Evolutionary conservation across 345 rosid genomes (phyloP), one percentile per base, ranked within the genome.

Genomic region (Populus pruinosa): DNA sequence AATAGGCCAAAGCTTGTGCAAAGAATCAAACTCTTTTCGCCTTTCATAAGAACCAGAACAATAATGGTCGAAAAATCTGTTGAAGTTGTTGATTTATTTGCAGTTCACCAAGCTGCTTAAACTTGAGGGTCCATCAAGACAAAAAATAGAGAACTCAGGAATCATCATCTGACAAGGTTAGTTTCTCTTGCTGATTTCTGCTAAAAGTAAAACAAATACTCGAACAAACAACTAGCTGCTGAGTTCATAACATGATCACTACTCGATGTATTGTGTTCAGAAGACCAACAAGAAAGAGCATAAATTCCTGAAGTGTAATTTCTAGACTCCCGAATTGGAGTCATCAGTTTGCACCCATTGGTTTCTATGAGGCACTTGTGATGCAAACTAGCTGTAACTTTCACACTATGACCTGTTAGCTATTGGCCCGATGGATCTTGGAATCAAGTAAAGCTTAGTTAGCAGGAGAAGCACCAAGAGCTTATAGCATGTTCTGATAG

Each of bases 21-120:
- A 39, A 39, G 43, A 39, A 39, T 47, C 55, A 0, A 74, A 33
- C 44, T 33, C 27, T 77, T 63, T 68, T 77, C 47, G 35, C 49
- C 69, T 33, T 33, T 36, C 53, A 43, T 50, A 36, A 70, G 16
- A 36, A 71, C 17, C 62, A 35, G 8, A 70, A 13, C 10, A 31
- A 20, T 35, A 18, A 61, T 20, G 47, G 71, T 4, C 36, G 1
- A 75, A 61, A 62, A 14, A 47, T 47, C 67, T 73, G 33, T 70
- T 39, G 6, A 63, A 13, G 70, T 18, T 68, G 41, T 50, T 72
- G 33, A 66, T 75, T 61, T 21, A 29, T 86, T 11, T 77, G 85
- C 86, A 94, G 98, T 91, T 91, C 77, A 91, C 91, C 50, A 91
- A 92, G 81, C 83, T 90, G 78, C 90, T 94, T 83, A 89, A 89